Base-by-base conservation (phyloP, 495 filamentous ascomycete species). In the Penicillium samsonianum region DNA sequence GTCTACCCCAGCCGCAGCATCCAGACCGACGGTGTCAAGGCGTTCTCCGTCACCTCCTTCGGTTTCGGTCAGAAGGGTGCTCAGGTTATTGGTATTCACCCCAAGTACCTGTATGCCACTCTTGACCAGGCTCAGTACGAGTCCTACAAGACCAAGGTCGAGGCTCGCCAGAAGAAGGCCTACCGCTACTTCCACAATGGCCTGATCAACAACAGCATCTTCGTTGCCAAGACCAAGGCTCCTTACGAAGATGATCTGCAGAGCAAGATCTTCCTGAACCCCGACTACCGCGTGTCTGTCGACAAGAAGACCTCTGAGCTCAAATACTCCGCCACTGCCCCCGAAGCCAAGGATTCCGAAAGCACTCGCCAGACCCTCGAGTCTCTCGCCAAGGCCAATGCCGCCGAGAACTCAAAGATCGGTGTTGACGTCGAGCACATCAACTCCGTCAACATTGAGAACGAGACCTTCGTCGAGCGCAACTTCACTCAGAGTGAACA, bases 31-130 rank as follows among this genome's bases (percentile, higher is more conserved):
- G 94, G 95, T 53, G 79, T 99, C 76, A 98, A 96, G 75, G 94
- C 94, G 6, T 98, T 99, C 83, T 96, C 91, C 1, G 88, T 99
- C 53, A 99, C 95, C 14, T 99, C 94, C 2, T 99, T 99, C 75
- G 94, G 94, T 74, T 99, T 99, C 79, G 94, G 94, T 57, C 94
- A 99, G 75, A 98, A 98, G 84, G 94, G 94, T 67, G 91, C 94
- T 48, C 95, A 98, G 76, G 92, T 88, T 44, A 92, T 99, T 69
- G 95, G 93, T 76, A 89, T 99, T 50, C 93, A 98, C 72, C 90
- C 94, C 55, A 92, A 87, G 72, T 99, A 98, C 72, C 86, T 99
- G 53, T 99, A 87, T 68, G 94, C 95, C 28, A 86, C 89, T n/a
- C 89, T 99, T 31, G 92, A 97, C 72, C 82, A 90, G 73, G 78